These are phyloP conservation scores for Citrullus amarus DNA, from an alignment of 306 rosid species.

Conservation along the genomic window DNA sequence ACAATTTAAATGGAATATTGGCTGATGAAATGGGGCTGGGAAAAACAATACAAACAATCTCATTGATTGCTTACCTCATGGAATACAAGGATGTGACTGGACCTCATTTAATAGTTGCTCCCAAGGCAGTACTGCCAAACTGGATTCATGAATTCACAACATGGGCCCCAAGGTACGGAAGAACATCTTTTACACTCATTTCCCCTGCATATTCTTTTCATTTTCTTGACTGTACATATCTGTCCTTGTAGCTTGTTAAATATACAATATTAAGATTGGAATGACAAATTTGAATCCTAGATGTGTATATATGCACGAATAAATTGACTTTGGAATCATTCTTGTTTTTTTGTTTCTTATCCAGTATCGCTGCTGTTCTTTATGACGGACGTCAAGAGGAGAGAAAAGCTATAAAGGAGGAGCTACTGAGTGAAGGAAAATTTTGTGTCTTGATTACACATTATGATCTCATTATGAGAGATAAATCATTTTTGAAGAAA, in stretches of 20 bases:
- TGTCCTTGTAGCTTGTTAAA: constrained; percentile 2
- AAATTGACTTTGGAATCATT: constrained; percentile 10
- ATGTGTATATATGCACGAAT: not conserved
- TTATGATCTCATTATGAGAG: constrained; percentile 98
- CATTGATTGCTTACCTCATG: constrained; percentile 72
- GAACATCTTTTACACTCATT: not conserved
- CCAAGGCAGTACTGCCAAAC: constrained; percentile 96
- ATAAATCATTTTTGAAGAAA: constrained; percentile 88
- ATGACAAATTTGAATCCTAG: not conserved
- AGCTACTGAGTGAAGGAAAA: constrained; percentile 78
- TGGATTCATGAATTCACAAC: constrained; percentile 81
- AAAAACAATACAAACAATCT: constrained; percentile 94
- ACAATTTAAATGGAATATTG: constrained; percentile 91
- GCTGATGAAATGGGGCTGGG: constrained; percentile 99
- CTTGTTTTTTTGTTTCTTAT: constrained; percentile 7
- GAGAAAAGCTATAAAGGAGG: constrained; percentile 89
- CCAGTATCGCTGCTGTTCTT: constrained; percentile 71
- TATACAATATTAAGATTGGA: not conserved
- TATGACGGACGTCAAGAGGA: constrained; percentile 91
- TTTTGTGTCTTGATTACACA: constrained; percentile 88
- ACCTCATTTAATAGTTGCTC: constrained; percentile 96
- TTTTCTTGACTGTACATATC: not conserved
- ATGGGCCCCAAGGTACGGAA: constrained; percentile 89
- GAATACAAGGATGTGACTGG: constrained; percentile 85
- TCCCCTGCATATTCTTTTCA: not conserved